Evolutionary conservation across 2,329 filamentous ascomycete species (phyloP).

Genomic region (Sporothrix humicola): DNA sequence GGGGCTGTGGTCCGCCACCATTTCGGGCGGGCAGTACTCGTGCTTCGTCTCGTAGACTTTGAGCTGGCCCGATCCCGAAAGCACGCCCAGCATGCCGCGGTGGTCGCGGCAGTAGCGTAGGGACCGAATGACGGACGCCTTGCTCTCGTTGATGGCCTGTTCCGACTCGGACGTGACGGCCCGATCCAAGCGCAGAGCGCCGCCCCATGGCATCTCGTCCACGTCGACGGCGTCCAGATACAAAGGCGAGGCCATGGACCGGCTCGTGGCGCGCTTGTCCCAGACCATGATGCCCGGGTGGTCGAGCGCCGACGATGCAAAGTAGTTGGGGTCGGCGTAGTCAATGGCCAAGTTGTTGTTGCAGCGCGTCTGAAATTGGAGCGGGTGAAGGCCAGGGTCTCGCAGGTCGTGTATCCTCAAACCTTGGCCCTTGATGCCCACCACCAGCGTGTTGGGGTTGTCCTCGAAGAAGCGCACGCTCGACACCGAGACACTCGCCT

Average conservation of each 20-base stretch:
- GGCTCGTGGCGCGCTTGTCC: conserved; percentile 71
- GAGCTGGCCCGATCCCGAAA: conserved; percentile 68
- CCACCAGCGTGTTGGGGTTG: conserved; percentile 75
- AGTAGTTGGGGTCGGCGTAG: conserved; percentile 80
- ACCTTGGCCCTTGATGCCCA: conserved; percentile 76
- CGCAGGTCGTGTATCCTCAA: conserved; percentile 79
- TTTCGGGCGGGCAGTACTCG: conserved; percentile 54
- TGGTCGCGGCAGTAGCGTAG: conserved; percentile 68
- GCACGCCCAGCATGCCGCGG: conserved; percentile 64
- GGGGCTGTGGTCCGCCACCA: conserved; percentile 55
- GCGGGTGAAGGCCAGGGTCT: conserved; percentile 38
- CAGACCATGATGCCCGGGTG: conserved; percentile 77
- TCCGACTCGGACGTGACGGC: conserved; percentile 63
- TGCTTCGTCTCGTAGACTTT: conserved; percentile 65
- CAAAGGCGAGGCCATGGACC: conserved; percentile 57
- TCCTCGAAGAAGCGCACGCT: conserved; percentile 83
- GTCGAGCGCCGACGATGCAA: conserved; percentile 78
- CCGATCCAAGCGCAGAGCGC: conserved; percentile 61
- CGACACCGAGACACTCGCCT: conserved; percentile 75
- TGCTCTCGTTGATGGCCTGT: conserved; percentile 57
- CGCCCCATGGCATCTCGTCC: conserved; percentile 68
- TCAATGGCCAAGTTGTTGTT: conserved; percentile 79
- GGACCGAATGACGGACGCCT: conserved; percentile 66
- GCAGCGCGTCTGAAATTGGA: conserved; percentile 68
- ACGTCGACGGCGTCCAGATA: conserved; percentile 65